Evolutionary conservation across 306 rosid genomes (phyloP).

Genomic region (Senna siamea): DNA sequence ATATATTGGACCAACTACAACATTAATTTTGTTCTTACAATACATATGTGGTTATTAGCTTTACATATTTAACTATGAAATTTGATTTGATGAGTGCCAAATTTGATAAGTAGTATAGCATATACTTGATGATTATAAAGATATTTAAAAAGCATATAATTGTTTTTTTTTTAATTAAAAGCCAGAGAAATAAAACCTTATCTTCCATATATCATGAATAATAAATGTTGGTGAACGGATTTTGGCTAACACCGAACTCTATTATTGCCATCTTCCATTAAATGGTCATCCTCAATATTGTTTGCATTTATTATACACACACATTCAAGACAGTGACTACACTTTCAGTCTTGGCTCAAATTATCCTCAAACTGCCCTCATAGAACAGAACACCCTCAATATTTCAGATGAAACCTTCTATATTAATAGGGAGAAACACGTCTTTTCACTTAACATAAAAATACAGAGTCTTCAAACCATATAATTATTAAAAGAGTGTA

Average conservation of each 20-base stretch:
- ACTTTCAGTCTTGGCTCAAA: background rate
- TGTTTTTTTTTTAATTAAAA: too few species aligned
- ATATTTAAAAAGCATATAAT: background rate
- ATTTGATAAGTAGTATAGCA: background rate
- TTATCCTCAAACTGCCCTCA: background rate
- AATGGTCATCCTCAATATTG: constrained; percentile 45
- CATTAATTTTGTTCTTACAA: too few species aligned
- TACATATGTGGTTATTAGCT: background rate
- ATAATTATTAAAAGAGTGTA: too few species aligned
- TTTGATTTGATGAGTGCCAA: background rate
- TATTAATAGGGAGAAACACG: background rate
- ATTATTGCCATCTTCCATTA: constrained; percentile 49
- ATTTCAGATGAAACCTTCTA: background rate
- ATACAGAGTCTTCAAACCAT: background rate
- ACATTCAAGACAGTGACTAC: constrained; percentile 27
- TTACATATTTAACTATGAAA: background rate
- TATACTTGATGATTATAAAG: background rate
- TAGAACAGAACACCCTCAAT: background rate
- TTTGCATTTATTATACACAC: constrained; percentile 36
- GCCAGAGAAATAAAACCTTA: background rate
- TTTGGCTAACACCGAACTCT: constrained; percentile 52
- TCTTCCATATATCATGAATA: constrained; percentile 6
- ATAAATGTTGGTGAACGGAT: constrained; percentile 43
- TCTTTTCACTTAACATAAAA: background rate
- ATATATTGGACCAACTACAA: background rate